Evolutionary conservation across 345 rosid genomes (phyloP).

Genomic region (Populus pruinosa): DNA sequence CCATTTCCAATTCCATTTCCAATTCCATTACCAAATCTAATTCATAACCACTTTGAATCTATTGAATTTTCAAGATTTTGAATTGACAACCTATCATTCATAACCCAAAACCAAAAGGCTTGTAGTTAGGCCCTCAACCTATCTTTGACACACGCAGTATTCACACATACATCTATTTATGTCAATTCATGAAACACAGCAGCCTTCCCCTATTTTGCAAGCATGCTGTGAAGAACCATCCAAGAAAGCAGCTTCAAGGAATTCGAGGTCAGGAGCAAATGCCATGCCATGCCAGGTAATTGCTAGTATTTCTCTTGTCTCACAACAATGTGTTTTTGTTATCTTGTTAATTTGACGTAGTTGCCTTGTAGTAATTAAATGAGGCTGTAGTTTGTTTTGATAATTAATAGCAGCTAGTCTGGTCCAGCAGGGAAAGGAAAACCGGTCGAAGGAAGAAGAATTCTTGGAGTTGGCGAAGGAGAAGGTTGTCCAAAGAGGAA

Average conservation of each 20-base stretch:
- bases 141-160: not conserved
- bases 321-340: not conserved
- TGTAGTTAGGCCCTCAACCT: not conserved
- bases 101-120: no score
- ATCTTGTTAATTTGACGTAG: no score
- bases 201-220: not conserved
- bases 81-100: no score
- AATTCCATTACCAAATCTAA: not conserved
- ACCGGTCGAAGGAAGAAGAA: not conserved
- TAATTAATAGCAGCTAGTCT: not conserved
- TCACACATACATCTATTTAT: not conserved
- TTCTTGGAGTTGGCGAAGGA: not conserved
- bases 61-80: not conserved
- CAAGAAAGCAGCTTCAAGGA: not conserved
- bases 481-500: not conserved
- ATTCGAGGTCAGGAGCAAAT: not conserved
- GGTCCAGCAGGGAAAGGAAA: not conserved
- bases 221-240: not conserved
- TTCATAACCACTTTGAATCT: not conserved
- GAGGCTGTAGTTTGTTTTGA: not conserved
- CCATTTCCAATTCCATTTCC: not conserved
- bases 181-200: not conserved
- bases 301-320: not conserved
- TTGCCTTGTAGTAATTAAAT: not conserved
- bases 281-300: not conserved